These are phyloP conservation scores for Chalciporus pseudorubinellus DNA, from an alignment of 768 basidiomycete genomes.

Conservation along the genomic window DNA sequence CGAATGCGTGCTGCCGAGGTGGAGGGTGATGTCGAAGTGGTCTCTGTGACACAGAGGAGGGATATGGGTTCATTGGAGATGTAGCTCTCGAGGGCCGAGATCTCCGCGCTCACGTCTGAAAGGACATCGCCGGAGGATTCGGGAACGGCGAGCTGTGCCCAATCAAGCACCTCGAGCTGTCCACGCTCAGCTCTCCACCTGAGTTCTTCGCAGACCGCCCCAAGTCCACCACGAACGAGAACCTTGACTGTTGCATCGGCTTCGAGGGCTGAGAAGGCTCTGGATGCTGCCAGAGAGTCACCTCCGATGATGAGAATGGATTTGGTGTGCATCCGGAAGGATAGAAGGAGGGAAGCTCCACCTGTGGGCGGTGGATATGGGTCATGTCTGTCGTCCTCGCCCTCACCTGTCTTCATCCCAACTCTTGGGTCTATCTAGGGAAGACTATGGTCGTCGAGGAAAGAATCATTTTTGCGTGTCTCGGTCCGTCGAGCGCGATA, in stretches of 20 bases:
- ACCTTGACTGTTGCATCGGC: constrained; percentile 72
- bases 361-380: constrained; percentile 42
- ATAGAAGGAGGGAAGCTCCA: constrained; percentile 77
- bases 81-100: constrained; percentile 47
- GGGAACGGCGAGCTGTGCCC: constrained; percentile 41
- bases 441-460: no score
- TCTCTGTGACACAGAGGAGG: constrained; percentile 83
- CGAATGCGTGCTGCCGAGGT: constrained; percentile 36
- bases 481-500: neutral
- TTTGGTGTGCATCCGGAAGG: constrained; percentile 59
- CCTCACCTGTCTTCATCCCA: neutral
- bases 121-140: constrained; percentile 20
- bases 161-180: constrained; percentile 60
- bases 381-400: constrained; percentile 11
- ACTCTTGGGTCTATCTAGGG: no score
- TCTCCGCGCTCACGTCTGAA: constrained; percentile 33
- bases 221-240: constrained; percentile 49
- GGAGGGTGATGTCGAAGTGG: constrained; percentile 48
- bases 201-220: constrained; percentile 66
- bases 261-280: constrained; percentile 80
- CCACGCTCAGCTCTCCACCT: constrained; percentile 54
- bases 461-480: neutral
- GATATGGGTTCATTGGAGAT: constrained; percentile 36
- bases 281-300: constrained; percentile 76
- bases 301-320: constrained; percentile 73